Conservation (phyloP, 306 rosid genomes). For the Crataegus laevigata region DNA sequence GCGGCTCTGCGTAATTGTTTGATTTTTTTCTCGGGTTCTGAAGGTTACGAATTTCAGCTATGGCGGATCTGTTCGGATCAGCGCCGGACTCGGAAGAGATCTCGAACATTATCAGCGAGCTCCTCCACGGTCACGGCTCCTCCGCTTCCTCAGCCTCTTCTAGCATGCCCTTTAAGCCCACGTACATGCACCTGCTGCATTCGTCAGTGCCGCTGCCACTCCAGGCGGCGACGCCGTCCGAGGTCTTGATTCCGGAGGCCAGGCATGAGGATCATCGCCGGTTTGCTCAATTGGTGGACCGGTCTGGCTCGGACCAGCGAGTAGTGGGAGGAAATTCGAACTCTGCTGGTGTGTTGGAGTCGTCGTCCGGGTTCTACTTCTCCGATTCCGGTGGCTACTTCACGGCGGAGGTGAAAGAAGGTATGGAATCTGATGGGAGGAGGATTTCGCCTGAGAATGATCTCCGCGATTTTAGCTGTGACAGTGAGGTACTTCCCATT, state of each 20-base stretch:
- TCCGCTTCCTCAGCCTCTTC: slow-evolving; percentile 17
- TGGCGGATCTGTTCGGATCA: slow-evolving; percentile 52
- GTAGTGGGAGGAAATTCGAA: slow-evolving; percentile 1
- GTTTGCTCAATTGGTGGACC: slow-evolving; percentile 12
- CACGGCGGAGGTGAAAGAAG: slow-evolving; percentile 11
- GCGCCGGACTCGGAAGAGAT: slow-evolving; percentile 53
- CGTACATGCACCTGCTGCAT: slow-evolving; percentile 14
- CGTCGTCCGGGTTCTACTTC: slow-evolving; percentile 4
- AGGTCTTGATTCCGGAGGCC: slow-evolving; percentile 5
- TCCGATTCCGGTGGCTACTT: slow-evolving; percentile 22
- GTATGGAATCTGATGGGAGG: slow-evolving; percentile 29
- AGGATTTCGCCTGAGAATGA: slow-evolving; percentile 36
- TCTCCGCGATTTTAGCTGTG: slow-evolving; percentile 39
- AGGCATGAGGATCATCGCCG: slow-evolving; percentile 12
- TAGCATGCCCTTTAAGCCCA: slow-evolving; percentile 22
- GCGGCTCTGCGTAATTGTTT: background rate
- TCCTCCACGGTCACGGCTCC: slow-evolving; percentile 29
- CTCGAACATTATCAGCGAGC: slow-evolving; percentile 52
- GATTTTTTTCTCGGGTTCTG: background rate
- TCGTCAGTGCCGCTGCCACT: slow-evolving; percentile 13
- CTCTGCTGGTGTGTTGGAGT: background rate
- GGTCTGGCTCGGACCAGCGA: slow-evolving; percentile 16
- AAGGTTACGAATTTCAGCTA: slow-evolving; percentile 3
- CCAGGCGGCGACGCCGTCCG: slow-evolving; percentile 10
- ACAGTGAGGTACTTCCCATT: slow-evolving; percentile 37